These are phyloP conservation scores for Agapanthus africanus DNA, from an alignment of 106 monocot species.

Conservation along the genomic window DNA sequence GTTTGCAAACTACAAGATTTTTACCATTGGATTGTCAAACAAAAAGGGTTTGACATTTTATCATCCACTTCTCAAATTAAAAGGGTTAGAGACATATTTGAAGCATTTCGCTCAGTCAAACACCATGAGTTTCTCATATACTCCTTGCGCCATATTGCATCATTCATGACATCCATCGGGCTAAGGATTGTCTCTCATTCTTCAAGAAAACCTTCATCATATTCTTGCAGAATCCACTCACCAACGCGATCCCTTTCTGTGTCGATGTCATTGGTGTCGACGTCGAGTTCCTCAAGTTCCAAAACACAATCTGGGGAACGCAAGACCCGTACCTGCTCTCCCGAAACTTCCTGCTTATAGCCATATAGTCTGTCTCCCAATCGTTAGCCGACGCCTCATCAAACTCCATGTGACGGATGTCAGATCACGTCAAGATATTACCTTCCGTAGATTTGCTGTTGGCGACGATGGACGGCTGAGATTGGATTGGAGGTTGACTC, in stretches of 20 bases:
- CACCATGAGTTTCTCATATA: constrained; percentile 36
- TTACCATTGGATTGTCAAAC: no score
- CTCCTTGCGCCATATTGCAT: constrained; percentile 32
- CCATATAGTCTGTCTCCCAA: constrained; percentile 72
- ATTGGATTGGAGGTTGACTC: no score
- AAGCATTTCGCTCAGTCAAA: no score
- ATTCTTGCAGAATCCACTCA: constrained; percentile 50
- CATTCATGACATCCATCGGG: constrained; percentile 28
- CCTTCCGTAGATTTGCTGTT: no score
- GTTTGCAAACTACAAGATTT: no score
- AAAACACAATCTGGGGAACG: constrained; percentile 46
- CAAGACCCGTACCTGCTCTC: constrained; percentile 22
- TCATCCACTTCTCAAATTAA: background rate
- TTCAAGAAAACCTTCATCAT: constrained; percentile 35
- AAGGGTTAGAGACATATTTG: no score
- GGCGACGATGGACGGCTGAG: no score
- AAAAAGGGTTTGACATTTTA: no score
- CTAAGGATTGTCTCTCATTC: constrained; percentile 5
- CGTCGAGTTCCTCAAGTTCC: constrained; percentile 41
- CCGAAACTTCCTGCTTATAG: constrained; percentile 42
- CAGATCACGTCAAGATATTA: no score
- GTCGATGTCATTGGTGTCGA: constrained; percentile 24
- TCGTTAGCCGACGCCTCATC: constrained; percentile 27
- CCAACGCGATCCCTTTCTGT: constrained; percentile 39
- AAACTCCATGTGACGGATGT: no score